These are phyloP conservation scores for Neurospora sp. DNA, from an alignment of 495 filamentous ascomycete species.

Conservation along the genomic window DNA sequence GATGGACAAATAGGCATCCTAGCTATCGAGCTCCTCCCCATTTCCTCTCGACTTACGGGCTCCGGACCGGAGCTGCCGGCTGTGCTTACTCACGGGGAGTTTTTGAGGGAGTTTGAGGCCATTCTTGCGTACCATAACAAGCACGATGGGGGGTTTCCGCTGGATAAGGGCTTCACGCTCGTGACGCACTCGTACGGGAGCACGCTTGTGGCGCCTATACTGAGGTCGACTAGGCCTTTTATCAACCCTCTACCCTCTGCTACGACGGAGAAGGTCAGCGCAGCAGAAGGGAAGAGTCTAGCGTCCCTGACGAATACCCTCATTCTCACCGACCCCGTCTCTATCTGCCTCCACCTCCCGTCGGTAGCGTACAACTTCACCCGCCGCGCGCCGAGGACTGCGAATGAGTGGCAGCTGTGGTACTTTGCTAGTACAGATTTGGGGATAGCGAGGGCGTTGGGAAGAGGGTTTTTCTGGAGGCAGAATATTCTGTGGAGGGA, in stretches of 20 bases:
- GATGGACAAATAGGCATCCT: constrained; percentile 50
- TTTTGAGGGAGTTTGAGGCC: constrained; percentile 39
- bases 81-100: constrained; percentile 34
- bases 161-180: constrained; percentile 40
- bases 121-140: constrained; percentile 16
- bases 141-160: background rate
- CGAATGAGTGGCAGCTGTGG: constrained; percentile 56
- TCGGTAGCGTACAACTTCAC: constrained; percentile 67
- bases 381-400: constrained; percentile 37
- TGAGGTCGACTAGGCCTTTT: constrained; percentile 26
- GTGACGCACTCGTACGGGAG: constrained; percentile 54
- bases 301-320: constrained; percentile 34
- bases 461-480: constrained; percentile 57
- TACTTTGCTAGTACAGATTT: constrained; percentile 59
- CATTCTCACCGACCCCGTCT: constrained; percentile 56
- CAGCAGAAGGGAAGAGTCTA: constrained; percentile 7
- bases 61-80: constrained; percentile 2
- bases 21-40: constrained; percentile 52
- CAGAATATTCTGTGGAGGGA: constrained; percentile 59
- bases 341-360: constrained; percentile 53
- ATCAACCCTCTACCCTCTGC: background rate
- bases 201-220: constrained; percentile 51
- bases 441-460: constrained; percentile 48
- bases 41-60: constrained; percentile 49
- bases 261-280: background rate